Conservation (phyloP, 345 rosid species). For the Acer negundo region DNA sequence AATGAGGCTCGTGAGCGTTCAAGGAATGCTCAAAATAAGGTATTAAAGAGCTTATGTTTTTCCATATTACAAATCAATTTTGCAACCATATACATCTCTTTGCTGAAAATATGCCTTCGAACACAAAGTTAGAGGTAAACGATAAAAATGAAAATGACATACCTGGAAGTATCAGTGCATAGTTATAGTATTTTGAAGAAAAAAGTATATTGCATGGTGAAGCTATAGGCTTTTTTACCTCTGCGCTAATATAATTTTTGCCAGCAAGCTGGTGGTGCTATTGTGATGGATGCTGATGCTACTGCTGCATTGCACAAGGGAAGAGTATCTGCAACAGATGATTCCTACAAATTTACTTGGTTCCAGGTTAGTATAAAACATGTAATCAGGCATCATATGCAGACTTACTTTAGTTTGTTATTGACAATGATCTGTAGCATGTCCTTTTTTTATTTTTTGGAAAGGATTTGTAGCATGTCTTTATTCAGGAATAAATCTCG, state of each 20-base stretch:
- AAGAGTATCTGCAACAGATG: slow-evolving; percentile 71
- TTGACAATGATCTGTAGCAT: neutral
- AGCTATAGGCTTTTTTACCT: slow-evolving; percentile 4
- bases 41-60: slow-evolving; percentile 22
- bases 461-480: too few species aligned
- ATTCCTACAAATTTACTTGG: slow-evolving; percentile 80
- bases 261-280: slow-evolving; percentile 90
- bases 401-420: slow-evolving; percentile 4
- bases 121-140: neutral
- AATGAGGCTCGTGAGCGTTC: slow-evolving; percentile 94
- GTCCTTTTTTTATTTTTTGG: too few species aligned
- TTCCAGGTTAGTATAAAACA: slow-evolving; percentile 45
- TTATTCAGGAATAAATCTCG: neutral
- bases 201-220: neutral
- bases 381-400: slow-evolving; percentile 1
- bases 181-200: neutral
- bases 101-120: neutral
- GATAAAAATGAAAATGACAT: neutral
- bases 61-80: neutral
- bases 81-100: neutral
- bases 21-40: slow-evolving; percentile 89
- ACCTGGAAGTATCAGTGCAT: neutral
- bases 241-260: slow-evolving; percentile 22
- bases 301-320: slow-evolving; percentile 75
- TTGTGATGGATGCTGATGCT: slow-evolving; percentile 93